Percentiles rank a stretch among this genome's conserved stretches.
Conservation (phyloP, 306 rosid species). For the Pterocarpus santalinus region DNA sequence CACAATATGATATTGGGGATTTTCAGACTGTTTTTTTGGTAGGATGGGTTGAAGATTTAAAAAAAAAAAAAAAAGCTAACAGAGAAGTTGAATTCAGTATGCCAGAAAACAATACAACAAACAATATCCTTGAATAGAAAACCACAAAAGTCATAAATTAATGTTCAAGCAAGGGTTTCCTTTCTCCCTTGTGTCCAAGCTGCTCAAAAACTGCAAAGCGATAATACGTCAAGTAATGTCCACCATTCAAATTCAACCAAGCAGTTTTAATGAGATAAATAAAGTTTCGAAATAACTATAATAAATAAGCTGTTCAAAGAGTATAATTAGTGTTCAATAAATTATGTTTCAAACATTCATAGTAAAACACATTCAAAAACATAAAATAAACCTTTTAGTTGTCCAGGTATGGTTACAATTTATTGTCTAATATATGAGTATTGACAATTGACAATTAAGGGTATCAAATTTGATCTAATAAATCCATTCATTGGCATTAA, state of each 20-base stretch:
- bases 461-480: constrained; percentile 6
- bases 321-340: constrained; percentile 3
- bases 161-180: neutral
- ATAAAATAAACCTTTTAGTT: neutral
- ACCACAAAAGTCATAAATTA: neutral
- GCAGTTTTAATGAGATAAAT: neutral
- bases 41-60: too few relatives aligned
- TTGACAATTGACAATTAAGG: constrained; percentile 22
- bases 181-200: constrained; percentile 3
- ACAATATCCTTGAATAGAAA: neutral
- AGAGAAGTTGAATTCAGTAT: neutral
- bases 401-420: neutral
- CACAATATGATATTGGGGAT: neutral
- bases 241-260: neutral
- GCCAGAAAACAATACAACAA: neutral
- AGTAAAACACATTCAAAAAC: neutral
- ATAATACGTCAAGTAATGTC: neutral
- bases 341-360: constrained; percentile 10
- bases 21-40: too few relatives aligned
- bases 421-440: neutral
- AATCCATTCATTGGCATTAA: neutral
- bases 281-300: neutral
- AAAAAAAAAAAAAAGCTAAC: too few relatives aligned
- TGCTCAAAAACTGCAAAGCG: neutral
- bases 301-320: constrained; percentile 13